Base-by-base conservation (phyloP, 2,329 filamentous ascomycete genomes). In the Neurospora crassa region DNA sequence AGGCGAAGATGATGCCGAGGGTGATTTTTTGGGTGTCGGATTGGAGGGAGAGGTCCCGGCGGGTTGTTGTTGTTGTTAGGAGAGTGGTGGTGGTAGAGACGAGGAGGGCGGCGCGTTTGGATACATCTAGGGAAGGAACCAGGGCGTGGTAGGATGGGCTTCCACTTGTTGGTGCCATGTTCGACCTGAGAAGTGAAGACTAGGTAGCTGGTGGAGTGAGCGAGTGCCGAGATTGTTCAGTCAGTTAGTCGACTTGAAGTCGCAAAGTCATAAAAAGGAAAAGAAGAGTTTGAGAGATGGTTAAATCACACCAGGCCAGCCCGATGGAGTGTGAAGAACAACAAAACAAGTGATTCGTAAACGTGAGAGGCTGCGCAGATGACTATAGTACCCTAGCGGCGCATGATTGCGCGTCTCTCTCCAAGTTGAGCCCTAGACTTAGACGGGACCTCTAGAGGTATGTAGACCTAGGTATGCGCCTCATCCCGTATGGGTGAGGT, bases 21-120 rank as follows among this genome's bases (percentile, higher is more conserved):
- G 91, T 93, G 6, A 93, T 86, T 69, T 85, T 85, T 77, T 93
- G 91, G 3, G 91, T 91, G 76, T 89, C 86, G 76, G 89, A 91
- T 16, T 63, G 7, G 53, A 90, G 88, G 47, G 83, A 78, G 14
- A 92, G 82, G 70, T 85, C 84, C 70, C 90, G 87, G 0, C 7
- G 37, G 7, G 37, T 40, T 40, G 8, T 3, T 10, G 37, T 40
- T 11, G 82, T 82, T 24, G 81, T 74, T 67, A 89, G 79, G 20
- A 73, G 47, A n/a, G 68, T 68, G 24, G 73, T 67, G 7, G 34
- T 37, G 5, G 74, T 70, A 16, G 74, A 68, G 47, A 47, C 24
- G 47, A 70, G 63, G 24, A 76, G 71, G 74, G 67, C 5, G 69
- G 78, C 70, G 68, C 76, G 75, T 63, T 63, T 63, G 24, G 24